A percentile compares a stretch with the other conserved stretches of the same genome.
phyloP scores from a whole-genome alignment of 352 stramenopile species.

The Globisporangium yorkense region DNA sequence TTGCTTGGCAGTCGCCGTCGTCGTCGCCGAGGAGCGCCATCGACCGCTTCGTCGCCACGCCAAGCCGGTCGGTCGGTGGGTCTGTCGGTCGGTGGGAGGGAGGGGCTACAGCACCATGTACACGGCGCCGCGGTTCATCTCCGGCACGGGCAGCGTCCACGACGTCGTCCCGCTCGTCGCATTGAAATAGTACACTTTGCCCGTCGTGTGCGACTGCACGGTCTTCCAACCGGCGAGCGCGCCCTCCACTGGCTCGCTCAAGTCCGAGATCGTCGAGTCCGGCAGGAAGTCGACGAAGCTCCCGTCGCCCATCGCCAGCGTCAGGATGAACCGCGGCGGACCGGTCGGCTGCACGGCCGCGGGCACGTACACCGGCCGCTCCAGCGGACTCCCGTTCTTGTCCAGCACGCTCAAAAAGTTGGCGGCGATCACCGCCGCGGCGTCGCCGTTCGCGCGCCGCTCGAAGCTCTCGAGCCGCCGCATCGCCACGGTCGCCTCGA shows the following conservation, averaged over 20 bases:
- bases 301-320: conserved; percentile 55
- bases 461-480: conserved; percentile 44
- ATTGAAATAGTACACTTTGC: conserved; percentile 85
- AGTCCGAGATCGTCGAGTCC: conserved; percentile 59
- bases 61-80: neutral
- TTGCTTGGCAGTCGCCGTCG: neutral
- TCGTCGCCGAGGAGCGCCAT: neutral
- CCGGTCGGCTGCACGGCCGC: conserved; percentile 7
- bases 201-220: conserved; percentile 63
- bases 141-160: conserved; percentile 62
- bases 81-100: neutral
- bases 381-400: conserved; percentile 8
- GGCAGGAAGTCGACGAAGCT: conserved; percentile 60
- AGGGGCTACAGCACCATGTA: conserved; percentile 70
- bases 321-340: conserved; percentile 42
- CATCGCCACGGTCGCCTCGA: conserved; percentile 37
- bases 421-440: conserved; percentile 45
- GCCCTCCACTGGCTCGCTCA: conserved; percentile 33
- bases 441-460: conserved; percentile 44
- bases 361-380: conserved; percentile 10
- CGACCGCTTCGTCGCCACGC: too few relatives aligned
- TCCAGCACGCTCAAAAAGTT: conserved; percentile 49
- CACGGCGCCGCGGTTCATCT: conserved; percentile 43
- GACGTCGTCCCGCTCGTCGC: conserved; percentile 64
- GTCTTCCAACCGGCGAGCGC: conserved; percentile 49